phyloP scores from a whole-genome alignment of 768 basidiomycete species.

The Leccinum uliginosum region DNA sequence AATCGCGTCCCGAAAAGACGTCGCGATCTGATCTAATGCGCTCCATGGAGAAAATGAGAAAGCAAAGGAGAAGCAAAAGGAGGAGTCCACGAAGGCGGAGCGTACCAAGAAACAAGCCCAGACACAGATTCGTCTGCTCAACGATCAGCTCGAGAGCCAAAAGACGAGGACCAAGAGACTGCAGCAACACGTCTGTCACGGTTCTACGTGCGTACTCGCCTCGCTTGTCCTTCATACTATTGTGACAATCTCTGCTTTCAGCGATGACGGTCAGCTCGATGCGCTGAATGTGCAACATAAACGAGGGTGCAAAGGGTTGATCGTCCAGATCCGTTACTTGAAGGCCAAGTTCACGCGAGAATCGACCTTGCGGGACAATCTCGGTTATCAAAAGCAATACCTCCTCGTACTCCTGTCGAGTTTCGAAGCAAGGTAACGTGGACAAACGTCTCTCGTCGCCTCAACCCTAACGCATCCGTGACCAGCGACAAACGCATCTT shows the following conservation, averaged over 20 bases:
- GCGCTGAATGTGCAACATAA: slow-evolving; percentile 65
- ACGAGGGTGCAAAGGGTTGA: slow-evolving; percentile 84
- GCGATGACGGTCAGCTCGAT: slow-evolving; percentile 52
- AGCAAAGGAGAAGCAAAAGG: no score
- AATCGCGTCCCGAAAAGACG: slow-evolving; percentile 69
- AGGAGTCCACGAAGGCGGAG: slow-evolving; percentile 54
- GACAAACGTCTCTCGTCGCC: neutral
- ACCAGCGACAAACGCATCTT: slow-evolving; percentile 87
- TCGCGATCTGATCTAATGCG: slow-evolving; percentile 65
- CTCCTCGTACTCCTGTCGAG: slow-evolving; percentile 67
- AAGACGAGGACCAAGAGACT: slow-evolving; percentile 39
- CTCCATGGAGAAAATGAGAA: slow-evolving; percentile 66
- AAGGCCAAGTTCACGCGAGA: slow-evolving; percentile 91
- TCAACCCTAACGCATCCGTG: slow-evolving; percentile 3
- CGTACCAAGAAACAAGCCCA: slow-evolving; percentile 64
- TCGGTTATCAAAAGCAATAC: slow-evolving; percentile 87
- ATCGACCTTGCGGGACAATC: slow-evolving; percentile 65
- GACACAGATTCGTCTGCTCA: slow-evolving; percentile 60
- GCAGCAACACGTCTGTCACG: slow-evolving; percentile 59
- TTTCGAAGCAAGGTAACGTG: slow-evolving; percentile 63
- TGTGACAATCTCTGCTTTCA: neutral
- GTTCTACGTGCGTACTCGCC: slow-evolving; percentile 43
- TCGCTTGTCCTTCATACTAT: neutral
- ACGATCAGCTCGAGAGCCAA: slow-evolving; percentile 57
- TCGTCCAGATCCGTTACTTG: slow-evolving; percentile 87